Base-by-base conservation (phyloP, 495 filamentous ascomycete species). In the Collariella sp. region DNA sequence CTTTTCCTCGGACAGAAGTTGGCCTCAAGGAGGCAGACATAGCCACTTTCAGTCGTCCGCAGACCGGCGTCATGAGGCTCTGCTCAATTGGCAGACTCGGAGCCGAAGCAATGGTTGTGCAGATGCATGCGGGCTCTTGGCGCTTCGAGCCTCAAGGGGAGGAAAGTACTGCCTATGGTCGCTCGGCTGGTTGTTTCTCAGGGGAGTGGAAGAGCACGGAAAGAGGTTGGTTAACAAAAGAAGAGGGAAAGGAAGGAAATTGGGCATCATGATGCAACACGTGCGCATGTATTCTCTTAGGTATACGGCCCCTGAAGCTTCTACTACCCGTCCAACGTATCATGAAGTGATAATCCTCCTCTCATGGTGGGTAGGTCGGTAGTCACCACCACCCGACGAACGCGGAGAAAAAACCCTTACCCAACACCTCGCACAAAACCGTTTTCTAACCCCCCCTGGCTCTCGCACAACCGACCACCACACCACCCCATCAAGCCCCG, bases 111-210 rank as follows among this genome's bases (percentile, higher is more conserved):
- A 22, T 16, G 26, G 26, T 31, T 9, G 41, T 52, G 49, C 38
- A 43, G 24, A 52, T 42, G 36, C 49, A 52, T 34, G 24, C 38
- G 7, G 38, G 19, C 42, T 50, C 49, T 38, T 19, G 38, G 49
- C 49, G 38, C 49, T 52, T 42, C 18, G 29, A 22, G 16, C 11
- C n/a, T n/a, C n/a, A n/a, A n/a, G n/a, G n/a, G n/a, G n/a, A n/a
- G n/a, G n/a, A n/a, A n/a, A n/a, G n/a, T n/a, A n/a, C n/a, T n/a
- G n/a, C n/a, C n/a, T n/a, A n/a, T n/a, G n/a, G n/a, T n/a, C n/a
- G n/a, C n/a, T n/a, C n/a, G n/a, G n/a, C n/a, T n/a, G n/a, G n/a
- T n/a, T n/a, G n/a, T n/a, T n/a, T n/a, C n/a, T n/a, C n/a, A n/a
- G n/a, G n/a, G n/a, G n/a, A n/a, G n/a, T n/a, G n/a, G n/a, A n/a